These are phyloP conservation scores for Puccinia triticina DNA, from an alignment of 1,284 basidiomycete species.

Conservation along the genomic window DNA sequence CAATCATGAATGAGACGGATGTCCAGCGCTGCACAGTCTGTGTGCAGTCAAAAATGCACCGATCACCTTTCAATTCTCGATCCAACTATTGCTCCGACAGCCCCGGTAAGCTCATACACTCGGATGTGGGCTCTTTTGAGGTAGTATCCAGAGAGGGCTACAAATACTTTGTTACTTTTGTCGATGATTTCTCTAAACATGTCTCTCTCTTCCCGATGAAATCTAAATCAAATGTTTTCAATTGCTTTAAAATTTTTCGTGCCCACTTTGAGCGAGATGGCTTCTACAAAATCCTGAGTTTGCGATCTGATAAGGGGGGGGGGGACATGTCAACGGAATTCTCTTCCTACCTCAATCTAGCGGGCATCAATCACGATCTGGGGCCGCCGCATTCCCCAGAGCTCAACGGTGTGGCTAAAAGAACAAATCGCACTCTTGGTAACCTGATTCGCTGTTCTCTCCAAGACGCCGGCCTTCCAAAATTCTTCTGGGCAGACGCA, in stretches of 20 bases:
- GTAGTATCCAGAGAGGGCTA: neutral
- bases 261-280: constrained; percentile 55
- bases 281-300: constrained; percentile 29
- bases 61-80: neutral
- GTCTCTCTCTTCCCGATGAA: neutral
- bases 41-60: neutral
- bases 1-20: neutral
- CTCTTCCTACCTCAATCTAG: neutral
- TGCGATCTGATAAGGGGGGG: neutral
- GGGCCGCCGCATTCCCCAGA: constrained; percentile 19
- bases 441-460: neutral
- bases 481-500: constrained; percentile 3
- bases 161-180: neutral
- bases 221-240: neutral
- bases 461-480: neutral
- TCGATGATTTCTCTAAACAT: neutral
- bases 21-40: neutral
- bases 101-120: neutral
- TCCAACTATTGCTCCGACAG: neutral
- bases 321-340: neutral
- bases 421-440: neutral
- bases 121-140: neutral
- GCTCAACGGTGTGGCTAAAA: neutral
- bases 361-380: neutral
- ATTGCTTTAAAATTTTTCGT: constrained; percentile 59